phyloP scores from a whole-genome alignment of 371 early-diverging fungal species.

The Mucor circinelloides region DNA sequence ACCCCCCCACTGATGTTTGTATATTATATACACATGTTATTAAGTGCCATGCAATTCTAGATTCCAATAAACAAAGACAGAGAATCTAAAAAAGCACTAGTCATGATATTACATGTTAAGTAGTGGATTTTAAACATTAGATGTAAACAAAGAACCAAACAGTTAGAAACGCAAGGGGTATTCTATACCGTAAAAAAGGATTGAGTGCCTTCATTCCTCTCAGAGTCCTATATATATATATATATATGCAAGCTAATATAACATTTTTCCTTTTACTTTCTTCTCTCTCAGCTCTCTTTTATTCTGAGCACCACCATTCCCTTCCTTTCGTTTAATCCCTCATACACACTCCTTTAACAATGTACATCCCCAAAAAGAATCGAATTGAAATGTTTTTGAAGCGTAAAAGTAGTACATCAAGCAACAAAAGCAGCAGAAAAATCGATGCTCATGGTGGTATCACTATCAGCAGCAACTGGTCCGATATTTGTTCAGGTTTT shows the following conservation, averaged over 20 bases:
- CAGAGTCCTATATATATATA: neutral
- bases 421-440: neutral
- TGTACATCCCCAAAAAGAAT: slow-evolving; percentile 14
- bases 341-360: neutral
- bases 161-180: neutral
- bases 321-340: neutral
- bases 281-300: neutral
- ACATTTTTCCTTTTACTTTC: neutral
- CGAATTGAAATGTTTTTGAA: slow-evolving; percentile 9
- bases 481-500: slow-evolving; percentile 16
- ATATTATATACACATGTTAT: neutral
- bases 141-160: neutral
- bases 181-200: neutral
- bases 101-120: neutral
- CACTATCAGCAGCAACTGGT: slow-evolving; percentile 11
- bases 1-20: too few species aligned
- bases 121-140: neutral
- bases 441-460: neutral
- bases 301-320: neutral
- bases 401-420: neutral
- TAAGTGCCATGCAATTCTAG: neutral
- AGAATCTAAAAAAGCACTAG: neutral
- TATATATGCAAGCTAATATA: neutral
- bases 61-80: neutral
- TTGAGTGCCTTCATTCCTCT: neutral